Base-by-base conservation (phyloP, 805 yeast species). In the Candida corydali region DNA sequence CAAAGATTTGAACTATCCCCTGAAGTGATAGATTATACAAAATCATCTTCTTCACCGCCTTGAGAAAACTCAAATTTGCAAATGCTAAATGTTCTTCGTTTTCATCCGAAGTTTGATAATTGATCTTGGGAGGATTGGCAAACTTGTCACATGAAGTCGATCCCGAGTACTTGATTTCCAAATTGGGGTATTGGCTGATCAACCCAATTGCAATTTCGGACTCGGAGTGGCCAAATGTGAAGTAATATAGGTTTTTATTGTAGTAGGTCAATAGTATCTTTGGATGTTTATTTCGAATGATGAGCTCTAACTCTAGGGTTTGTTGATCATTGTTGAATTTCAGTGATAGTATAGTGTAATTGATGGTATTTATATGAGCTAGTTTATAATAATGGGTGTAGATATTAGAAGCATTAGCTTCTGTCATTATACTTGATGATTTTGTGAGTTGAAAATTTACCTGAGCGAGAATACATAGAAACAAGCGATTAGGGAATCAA, bases 361-460 rank as follows among this genome's bases (percentile, higher is more conserved):
- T 50, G 32, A 66, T 51, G 36, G 45, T 43, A 14, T 48, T 43
- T 9, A 67, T 28, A 45, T 62, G 69, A 9, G 67, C 73, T 32
- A 68, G 42, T 46, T 66, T 66, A 42, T 57, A 57, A 52, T 61
- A 65, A 41, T 67, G 68, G 24, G 73, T 65, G 23, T 49, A 40
- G 11, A 64, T 51, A 36, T 45, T 47, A 18, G 61, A 50, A 29
- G 64, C 56, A 40, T 45, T 36, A 14, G 44, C 44, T 24, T 47
- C 54, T 24, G 40, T 14, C 45, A 44, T 42, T n/a, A n/a, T n/a
- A n/a, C n/a, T n/a, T n/a, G 34, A 24, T 40, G 6, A 20, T 19
- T 30, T 16, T n/a, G 4, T 32, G 24, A 32, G 20, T 32, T 23
- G 12, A 12, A 24, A 16, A 19, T 20, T 5, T 8, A n/a, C n/a